Evolutionary conservation across 2,329 filamentous ascomycete genomes (phyloP), one percentile per base, ranked within the genome.

Genomic region (Botrytis elliptica): DNA sequence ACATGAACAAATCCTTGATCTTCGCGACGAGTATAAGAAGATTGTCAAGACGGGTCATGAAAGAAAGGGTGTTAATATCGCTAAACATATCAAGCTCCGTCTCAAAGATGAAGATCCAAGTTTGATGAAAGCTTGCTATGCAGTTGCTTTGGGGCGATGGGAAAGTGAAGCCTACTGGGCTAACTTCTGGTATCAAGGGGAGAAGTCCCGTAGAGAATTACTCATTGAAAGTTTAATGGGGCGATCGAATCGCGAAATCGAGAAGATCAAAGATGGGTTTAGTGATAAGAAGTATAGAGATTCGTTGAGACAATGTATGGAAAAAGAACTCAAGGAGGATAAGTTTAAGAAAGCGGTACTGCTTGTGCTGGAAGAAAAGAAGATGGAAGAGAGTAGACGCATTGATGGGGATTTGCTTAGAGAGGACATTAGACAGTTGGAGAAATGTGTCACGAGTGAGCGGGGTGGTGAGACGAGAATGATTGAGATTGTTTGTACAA

Each of bases 161-260:
- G 96, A 98, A 84, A 92, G 91, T 78, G 96, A 99, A 82, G 93
- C 94, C 0, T 97, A 97, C 86, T 99, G 96, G 95, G 94, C 95
- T 74, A 98, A 98, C 82, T 97, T 94, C 83, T 98, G 94, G 91
- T 98, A 98, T 84, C 95, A 98, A 81, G 91, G 91, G 55, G 92
- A 95, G 82, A 93, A 91, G 79, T 93, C 91, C 12, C 88, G 94
- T 4, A 90, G 95, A 9, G 95, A 98, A 82, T 86, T 99, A 52
- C 88, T 99, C 71, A 98, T 98, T 79, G 96, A 99, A 83, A 90
- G 91, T 9, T 87, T 99, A 33, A 97, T 98, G 90, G 96, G 96
- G 0, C 90, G 95, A 9, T 90, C 90, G 42, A 98, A 98, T 82
- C 86, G 89, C n/a, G 96, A 98, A 80, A 93, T 98, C 75, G 87